A percentile compares a stretch with the other conserved stretches of the same genome.
Evolutionary conservation across 257 asterid genomes (phyloP).

Genomic region (Ligustrum vulgare): DNA sequence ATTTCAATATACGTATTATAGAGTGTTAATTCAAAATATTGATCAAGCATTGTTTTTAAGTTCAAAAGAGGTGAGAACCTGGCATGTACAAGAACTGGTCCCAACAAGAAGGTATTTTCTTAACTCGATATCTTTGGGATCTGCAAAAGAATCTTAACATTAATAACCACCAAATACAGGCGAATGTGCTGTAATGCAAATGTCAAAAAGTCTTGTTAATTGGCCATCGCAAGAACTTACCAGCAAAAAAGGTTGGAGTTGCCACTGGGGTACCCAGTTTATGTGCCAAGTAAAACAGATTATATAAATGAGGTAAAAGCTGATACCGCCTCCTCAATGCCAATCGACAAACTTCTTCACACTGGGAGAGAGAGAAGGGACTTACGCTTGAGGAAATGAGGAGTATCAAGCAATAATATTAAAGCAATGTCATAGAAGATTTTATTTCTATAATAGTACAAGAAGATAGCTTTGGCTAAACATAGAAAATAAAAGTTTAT

Average conservation of each 20-base stretch:
- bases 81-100: constrained; percentile 77
- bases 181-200: constrained; percentile 12
- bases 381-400: not conserved
- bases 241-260: constrained; percentile 76
- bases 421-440: constrained; percentile 16
- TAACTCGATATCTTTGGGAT: constrained; percentile 68
- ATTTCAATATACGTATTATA: not conserved
- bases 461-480: not conserved
- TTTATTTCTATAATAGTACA: not conserved
- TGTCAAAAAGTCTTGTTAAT: constrained; percentile 8
- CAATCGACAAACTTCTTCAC: constrained; percentile 93
- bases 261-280: constrained; percentile 81
- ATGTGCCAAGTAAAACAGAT: constrained; percentile 88
- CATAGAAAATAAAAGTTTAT: not conserved
- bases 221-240: constrained; percentile 34
- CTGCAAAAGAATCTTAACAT: constrained; percentile 45
- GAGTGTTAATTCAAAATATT: not conserved
- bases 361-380: constrained; percentile 38
- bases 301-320: constrained; percentile 82
- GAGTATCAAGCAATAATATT: not conserved
- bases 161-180: not conserved
- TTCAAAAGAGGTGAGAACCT: constrained; percentile 47
- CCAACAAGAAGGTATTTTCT: constrained; percentile 87
- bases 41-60: not conserved
- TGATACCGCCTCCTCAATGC: constrained; percentile 89